These are phyloP conservation scores for Erythrobasidium hasegawianum DNA, from an alignment of 1,284 basidiomycete species.

Conservation along the genomic window DNA sequence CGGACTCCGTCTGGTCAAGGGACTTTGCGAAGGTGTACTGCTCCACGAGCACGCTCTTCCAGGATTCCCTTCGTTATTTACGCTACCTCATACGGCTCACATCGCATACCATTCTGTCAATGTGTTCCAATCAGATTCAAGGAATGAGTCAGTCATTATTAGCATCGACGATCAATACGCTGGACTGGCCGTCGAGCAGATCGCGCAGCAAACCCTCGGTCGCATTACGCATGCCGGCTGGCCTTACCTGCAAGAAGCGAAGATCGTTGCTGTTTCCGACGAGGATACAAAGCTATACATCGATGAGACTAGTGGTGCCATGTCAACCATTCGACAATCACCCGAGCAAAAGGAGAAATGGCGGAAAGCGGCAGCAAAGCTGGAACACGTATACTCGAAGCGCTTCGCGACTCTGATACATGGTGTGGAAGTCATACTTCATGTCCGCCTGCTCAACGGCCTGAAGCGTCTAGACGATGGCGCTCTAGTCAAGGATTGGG, in stretches of 20 bases:
- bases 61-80: conserved; percentile 92
- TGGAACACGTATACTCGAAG: conserved; percentile 85
- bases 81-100: conserved; percentile 70
- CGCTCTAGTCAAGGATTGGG: conserved; percentile 92
- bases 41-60: conserved; percentile 83
- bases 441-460: conserved; percentile 81
- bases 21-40: conserved; percentile 81
- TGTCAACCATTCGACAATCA: conserved; percentile 46
- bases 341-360: conserved; percentile 20
- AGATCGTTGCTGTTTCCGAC: conserved; percentile 82
- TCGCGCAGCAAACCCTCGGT: conserved; percentile 72
- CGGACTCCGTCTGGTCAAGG: conserved; percentile 78
- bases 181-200: conserved; percentile 57
- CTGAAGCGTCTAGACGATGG: conserved; percentile 79
- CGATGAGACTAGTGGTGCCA: conserved; percentile 58
- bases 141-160: conserved; percentile 88
- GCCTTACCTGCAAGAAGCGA: conserved; percentile 92
- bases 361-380: conserved; percentile 60
- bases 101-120: conserved; percentile 87
- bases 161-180: conserved; percentile 68
- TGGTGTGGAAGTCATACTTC: conserved; percentile 70
- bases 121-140: conserved; percentile 83
- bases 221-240: conserved; percentile 77
- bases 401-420: conserved; percentile 81
- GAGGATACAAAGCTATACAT: conserved; percentile 77